Evolutionary conservation across 805 yeast genomes (phyloP).

Genomic region (Jamesozyma hellenica): DNA sequence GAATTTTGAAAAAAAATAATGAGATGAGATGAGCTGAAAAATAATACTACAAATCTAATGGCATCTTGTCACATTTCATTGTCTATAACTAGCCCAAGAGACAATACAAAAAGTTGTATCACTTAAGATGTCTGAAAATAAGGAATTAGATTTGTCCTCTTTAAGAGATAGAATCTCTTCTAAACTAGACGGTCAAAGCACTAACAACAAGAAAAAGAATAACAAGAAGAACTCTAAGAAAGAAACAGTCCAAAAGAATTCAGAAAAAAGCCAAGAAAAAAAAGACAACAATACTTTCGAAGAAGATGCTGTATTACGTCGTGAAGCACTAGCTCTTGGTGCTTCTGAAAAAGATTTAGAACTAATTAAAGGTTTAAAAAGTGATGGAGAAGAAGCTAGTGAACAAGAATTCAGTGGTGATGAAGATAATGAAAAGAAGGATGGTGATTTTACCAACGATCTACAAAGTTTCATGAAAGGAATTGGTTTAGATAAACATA

Average conservation of each 20-base stretch:
- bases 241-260: conserved; percentile 3
- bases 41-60: not conserved
- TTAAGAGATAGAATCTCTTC: conserved; percentile 55
- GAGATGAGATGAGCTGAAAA: conserved; percentile 5
- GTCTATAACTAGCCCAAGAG: too few species aligned
- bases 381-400: conserved; percentile 37
- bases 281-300: conserved; percentile 12
- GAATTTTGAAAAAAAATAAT: not conserved
- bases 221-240: conserved; percentile 18
- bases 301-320: conserved; percentile 34
- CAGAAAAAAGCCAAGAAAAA: conserved; percentile 7
- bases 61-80: too few species aligned
- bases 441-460: conserved; percentile 41
- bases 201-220: conserved; percentile 14
- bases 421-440: conserved; percentile 26
- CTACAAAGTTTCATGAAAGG: conserved; percentile 52
- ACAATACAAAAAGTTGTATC: too few species aligned
- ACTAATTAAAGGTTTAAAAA: conserved; percentile 45
- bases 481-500: conserved; percentile 46
- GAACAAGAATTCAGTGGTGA: conserved; percentile 32
- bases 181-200: conserved; percentile 33
- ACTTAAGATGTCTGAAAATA: not conserved
- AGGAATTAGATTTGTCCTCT: conserved; percentile 34
- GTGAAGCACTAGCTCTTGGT: conserved; percentile 72
- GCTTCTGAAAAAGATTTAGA: conserved; percentile 78